A percentile compares a stretch with the other conserved stretches of the same genome.
Evolutionary conservation across 2,329 filamentous ascomycete genomes (phyloP).

Genomic region (Monilinia polystroma): DNA sequence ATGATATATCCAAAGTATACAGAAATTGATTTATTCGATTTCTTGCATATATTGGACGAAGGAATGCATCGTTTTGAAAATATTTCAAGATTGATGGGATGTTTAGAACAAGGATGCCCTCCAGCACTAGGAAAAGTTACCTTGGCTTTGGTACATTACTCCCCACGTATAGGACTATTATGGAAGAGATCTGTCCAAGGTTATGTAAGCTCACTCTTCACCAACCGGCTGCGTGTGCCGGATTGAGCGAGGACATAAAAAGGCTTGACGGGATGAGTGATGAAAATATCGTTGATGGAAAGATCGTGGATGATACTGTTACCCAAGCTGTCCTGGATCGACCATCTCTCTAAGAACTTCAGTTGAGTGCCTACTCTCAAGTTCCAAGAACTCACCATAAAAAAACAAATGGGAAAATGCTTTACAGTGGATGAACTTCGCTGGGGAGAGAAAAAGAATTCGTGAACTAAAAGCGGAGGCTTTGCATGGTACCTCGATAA

Average conservation of each 20-base stretch:
- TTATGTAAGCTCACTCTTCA: slow-evolving; percentile 7
- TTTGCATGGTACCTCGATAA: neutral
- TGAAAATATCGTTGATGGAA: neutral
- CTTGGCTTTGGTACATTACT: neutral
- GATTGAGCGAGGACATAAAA: neutral
- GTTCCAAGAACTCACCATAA: neutral
- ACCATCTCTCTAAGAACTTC: neutral
- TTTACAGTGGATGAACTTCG: neutral
- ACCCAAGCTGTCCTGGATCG: neutral
- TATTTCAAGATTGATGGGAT: neutral
- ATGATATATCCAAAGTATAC: too few relatives aligned
- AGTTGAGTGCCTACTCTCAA: neutral
- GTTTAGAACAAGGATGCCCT: neutral
- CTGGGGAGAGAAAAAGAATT: neutral
- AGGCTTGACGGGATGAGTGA: neutral
- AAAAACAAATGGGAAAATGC: neutral
- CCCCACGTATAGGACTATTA: neutral
- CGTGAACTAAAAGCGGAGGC: neutral
- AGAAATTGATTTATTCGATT: neutral
- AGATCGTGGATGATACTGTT: neutral
- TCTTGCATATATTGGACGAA: neutral
- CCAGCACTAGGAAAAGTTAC: neutral
- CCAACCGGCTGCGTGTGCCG: neutral
- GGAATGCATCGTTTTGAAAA: neutral
- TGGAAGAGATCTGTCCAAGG: neutral